Base-by-base conservation (phyloP, 768 basidiomycete species). In the Mycena albidolilacea region DNA sequence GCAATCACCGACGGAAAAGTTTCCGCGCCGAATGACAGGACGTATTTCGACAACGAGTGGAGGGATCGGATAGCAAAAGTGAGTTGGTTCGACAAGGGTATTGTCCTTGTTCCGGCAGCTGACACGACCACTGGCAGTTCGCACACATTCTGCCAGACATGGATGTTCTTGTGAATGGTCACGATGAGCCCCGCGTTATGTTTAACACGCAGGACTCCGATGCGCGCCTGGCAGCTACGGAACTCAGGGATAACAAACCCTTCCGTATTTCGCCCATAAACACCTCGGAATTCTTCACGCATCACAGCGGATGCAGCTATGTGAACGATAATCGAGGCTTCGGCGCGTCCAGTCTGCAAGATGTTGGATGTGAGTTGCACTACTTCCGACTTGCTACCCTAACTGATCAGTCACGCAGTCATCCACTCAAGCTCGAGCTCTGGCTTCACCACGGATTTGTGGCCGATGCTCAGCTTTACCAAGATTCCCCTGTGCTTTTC, bases 131-230 rank as follows among this genome's bases (percentile, higher is more conserved):
- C 23, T 23, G 23, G 23, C 23, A 71, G 70, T 66, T 65, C 37
- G 21, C 35, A 1, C 48, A 61, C 48, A 5, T 71, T 41, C 35
- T 73, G 1, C 72, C 72, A 19, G 62, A 73, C 50, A 69, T 66
- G 68, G 46, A 44, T 2, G 44, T 69, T 19, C 39, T 73, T 21
- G 10, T 73, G 21, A 73, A 73, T 38, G 55, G 57, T 1, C 43
- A 63, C 43, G 72, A 73, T 43, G 72, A 69, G 44, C 72, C 72
- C 3, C 72, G 72, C 11, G 72, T 73, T 8, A 68, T 38, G 5
- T 73, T 69, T 41, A 63, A 73, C 39, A 7, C 2, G 41, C 55
- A 43, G 7, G 62, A 48, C 5, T 38, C 35, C 9, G 48, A 9
- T 15, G 39, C 46, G 5, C 21, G 35, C 9, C 14, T 43, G 48